Conservation (phyloP, 2,329 filamentous ascomycete genomes). For the Cladobotryum mycophilum region DNA sequence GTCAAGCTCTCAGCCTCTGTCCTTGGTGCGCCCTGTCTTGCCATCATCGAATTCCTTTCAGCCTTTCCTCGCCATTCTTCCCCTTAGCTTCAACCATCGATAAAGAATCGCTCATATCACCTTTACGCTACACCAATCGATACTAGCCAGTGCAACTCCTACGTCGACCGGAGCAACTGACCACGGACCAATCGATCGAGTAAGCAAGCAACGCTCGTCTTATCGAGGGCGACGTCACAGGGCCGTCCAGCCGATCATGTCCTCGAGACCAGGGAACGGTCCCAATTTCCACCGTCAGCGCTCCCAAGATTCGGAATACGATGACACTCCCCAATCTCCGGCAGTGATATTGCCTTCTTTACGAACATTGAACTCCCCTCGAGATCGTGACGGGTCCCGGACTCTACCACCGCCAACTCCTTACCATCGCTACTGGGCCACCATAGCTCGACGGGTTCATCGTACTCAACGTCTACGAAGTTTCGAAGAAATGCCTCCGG, state of each 20-base stretch:
- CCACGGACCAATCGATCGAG: too few relatives aligned
- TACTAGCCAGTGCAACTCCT: too few relatives aligned
- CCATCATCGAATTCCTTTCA: too few relatives aligned
- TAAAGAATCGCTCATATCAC: too few relatives aligned
- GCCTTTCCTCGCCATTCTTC: too few relatives aligned
- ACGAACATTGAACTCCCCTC: slow-evolving; percentile 24
- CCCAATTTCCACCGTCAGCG: slow-evolving; percentile 25
- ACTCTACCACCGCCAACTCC: slow-evolving; percentile 13
- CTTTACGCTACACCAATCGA: too few relatives aligned
- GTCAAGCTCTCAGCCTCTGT: too few relatives aligned
- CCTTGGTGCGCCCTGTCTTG: too few relatives aligned
- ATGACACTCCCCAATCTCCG: slow-evolving; percentile 28
- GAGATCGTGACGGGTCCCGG: slow-evolving; percentile 21
- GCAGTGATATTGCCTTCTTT: slow-evolving; percentile 26
- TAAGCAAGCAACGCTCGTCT: neutral
- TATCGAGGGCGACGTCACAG: neutral
- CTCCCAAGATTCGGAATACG: slow-evolving; percentile 23
- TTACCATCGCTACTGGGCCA: slow-evolving; percentile 16
- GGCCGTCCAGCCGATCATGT: slow-evolving; percentile 19
- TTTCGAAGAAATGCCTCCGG: slow-evolving; percentile 23
- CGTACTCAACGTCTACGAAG: slow-evolving; percentile 29
- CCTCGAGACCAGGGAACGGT: slow-evolving; percentile 27
- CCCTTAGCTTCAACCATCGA: too few relatives aligned
- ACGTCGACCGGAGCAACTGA: too few relatives aligned
- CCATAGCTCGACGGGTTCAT: slow-evolving; percentile 23